Conservation (phyloP, 2,329 filamentous ascomycete genomes). For the Neurospora sp. region DNA sequence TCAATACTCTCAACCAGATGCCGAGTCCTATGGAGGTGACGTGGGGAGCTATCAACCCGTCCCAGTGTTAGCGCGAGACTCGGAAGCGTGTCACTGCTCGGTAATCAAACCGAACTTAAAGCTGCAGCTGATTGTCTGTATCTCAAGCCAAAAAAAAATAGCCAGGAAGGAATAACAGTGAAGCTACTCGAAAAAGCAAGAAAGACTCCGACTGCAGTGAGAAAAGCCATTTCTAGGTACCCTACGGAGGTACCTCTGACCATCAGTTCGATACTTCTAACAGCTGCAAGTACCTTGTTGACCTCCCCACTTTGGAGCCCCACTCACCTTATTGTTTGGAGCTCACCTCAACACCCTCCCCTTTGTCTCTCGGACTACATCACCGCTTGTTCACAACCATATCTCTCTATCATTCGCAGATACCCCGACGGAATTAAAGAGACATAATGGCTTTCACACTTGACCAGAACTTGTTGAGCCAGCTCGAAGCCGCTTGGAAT, state of each 20-base stretch:
- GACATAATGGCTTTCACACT: slow-evolving; percentile 3
- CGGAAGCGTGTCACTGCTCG: neutral
- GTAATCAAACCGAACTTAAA: neutral
- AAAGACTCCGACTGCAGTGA: neutral
- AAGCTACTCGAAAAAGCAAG: neutral
- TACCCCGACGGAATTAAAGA: neutral
- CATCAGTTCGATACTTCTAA: neutral
- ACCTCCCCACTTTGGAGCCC: neutral
- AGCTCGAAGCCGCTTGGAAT: neutral
- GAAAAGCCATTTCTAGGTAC: neutral
- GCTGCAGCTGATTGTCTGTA: neutral
- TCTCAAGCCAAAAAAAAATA: neutral
- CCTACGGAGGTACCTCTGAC: neutral
- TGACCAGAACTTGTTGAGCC: neutral
- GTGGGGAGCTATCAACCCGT: neutral
- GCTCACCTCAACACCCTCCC: neutral
- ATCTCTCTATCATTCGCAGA: neutral
- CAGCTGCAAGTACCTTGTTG: neutral
- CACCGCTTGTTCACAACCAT: neutral
- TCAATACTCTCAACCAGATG: neutral
- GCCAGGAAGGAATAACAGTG: neutral
- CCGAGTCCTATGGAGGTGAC: neutral
- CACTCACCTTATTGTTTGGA: neutral
- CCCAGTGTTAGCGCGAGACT: neutral
- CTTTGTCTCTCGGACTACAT: neutral